Evolutionary conservation across 1,139 yeast genomes (phyloP), one percentile per base, ranked within the genome.

Genomic region (Yamadazyma friedrichii): DNA sequence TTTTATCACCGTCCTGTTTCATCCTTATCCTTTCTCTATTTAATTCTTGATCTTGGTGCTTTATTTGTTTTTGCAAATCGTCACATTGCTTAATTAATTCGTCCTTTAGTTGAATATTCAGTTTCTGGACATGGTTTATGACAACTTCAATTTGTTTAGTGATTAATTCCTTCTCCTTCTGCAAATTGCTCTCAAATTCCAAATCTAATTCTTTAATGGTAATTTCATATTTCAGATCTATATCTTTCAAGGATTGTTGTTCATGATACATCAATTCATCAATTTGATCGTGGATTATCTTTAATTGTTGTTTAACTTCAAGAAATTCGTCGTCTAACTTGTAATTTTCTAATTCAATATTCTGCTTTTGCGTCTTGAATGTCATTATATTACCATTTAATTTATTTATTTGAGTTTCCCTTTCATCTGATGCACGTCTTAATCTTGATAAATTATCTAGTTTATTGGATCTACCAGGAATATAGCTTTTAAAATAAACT

Each of bases 321-420:
- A 58, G 42, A 15, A 58, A 58, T 15, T 65, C 58, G 39, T 65
- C 69, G 12, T 67, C 70, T 9, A 73, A 49, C 40, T 70, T 74
- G 53, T 66, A 70, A 42, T 67, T 56, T 33, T 67, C 65, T 35
- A 63, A 55, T 35, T 66, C 71, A 26, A 59, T 56, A 11, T 55
- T 51, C n/a, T 64, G 66, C 35, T 64, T 67, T 38, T 67, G 67
- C 4, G 74, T 74, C 40, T 64, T 62, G 22, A 67, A 43, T 3
- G 68, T 64, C 52, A 62, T 55, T 2, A 62, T 52, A 25, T 53
- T 46, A 12, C 59, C 54, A 31, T 55, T 54, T 32, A 62, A 42
- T 15, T 42, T 40, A 13, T 34, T 42, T 11, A 54, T 38, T 2
- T 48, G 53, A 3, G 34, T 39, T 27, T 49, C 47, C 38, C 45